A percentile compares a stretch with the other conserved stretches of the same genome.
Evolutionary conservation across 345 rosid species (phyloP).

Genomic region (Populus pruinosa): DNA sequence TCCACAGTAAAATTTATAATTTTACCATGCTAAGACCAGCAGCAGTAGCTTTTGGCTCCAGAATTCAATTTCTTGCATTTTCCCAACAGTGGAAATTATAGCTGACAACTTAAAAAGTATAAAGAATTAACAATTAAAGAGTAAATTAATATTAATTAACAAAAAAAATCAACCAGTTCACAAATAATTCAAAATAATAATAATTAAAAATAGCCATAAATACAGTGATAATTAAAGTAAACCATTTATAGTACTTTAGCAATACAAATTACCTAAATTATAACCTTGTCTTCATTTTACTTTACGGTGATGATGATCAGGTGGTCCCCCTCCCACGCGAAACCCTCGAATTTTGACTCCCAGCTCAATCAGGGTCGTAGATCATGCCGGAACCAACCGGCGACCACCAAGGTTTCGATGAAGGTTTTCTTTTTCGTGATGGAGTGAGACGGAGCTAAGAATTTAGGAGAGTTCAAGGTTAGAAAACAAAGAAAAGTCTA

Average conservation of each 20-base stretch:
- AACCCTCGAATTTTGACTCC: slow-evolving; percentile 15
- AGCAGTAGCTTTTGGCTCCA: background rate
- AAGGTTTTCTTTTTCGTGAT: background rate
- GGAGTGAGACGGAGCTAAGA: background rate
- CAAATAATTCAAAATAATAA: background rate
- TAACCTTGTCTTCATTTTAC: background rate
- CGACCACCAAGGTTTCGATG: background rate
- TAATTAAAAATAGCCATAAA: background rate
- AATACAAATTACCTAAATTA: slow-evolving; percentile 17
- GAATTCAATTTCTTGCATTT: background rate
- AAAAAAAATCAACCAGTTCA: background rate
- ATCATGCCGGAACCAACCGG: slow-evolving; percentile 27
- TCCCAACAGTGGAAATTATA: background rate
- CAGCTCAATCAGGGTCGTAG: slow-evolving; percentile 26
- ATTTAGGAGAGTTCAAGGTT: background rate
- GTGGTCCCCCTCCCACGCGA: slow-evolving; percentile 6
- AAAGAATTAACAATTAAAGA: background rate
- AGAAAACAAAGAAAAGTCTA: background rate
- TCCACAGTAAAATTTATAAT: background rate
- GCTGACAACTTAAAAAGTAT: background rate
- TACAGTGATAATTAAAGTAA: background rate
- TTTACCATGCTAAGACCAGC: background rate
- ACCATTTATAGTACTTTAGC: slow-evolving; percentile 13
- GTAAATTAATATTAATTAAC: slow-evolving; percentile 5
- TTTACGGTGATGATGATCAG: background rate